A percentile compares a stretch with the other conserved stretches of the same genome.
phyloP scores from a whole-genome alignment of 2,329 filamentous ascomycete genomes.

The Pseudopyricularia cyperi region DNA sequence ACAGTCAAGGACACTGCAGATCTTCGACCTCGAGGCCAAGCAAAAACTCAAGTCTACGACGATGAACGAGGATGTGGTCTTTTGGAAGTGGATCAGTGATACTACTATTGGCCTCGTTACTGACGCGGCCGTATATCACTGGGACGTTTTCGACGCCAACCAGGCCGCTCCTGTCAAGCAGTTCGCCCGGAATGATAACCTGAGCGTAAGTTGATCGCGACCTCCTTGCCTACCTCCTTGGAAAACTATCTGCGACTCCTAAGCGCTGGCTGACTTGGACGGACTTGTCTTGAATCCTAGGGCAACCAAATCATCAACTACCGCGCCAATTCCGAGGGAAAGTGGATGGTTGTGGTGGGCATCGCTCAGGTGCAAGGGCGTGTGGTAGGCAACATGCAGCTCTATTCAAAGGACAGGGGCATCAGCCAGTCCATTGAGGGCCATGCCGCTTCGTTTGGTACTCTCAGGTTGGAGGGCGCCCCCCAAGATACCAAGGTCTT shows the following conservation, averaged over 20 bases:
- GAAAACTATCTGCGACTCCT: neutral
- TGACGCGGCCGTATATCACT: slow-evolving; percentile 85
- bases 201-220: slow-evolving; percentile 48
- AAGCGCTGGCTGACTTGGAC: slow-evolving; percentile 1
- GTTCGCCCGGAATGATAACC: slow-evolving; percentile 87
- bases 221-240: neutral
- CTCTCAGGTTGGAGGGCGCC: slow-evolving; percentile 76
- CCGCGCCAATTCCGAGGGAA: slow-evolving; percentile 85
- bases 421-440: slow-evolving; percentile 98
- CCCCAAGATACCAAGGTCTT: slow-evolving; percentile 89
- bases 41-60: slow-evolving; percentile 92
- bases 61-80: slow-evolving; percentile 95
- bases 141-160: slow-evolving; percentile 83
- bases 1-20: slow-evolving; percentile 86
- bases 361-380: slow-evolving; percentile 89
- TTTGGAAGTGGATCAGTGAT: slow-evolving; percentile 99
- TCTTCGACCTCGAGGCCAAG: slow-evolving; percentile 90
- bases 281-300: slow-evolving; percentile 27
- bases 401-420: slow-evolving; percentile 89
- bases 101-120: slow-evolving; percentile 81
- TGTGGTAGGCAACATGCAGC: slow-evolving; percentile 90
- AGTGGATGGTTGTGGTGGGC: slow-evolving; percentile 97
- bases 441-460: slow-evolving; percentile 89
- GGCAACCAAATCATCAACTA: slow-evolving; percentile 99
- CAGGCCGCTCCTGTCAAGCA: slow-evolving; percentile 75